phyloP scores from a whole-genome alignment of 2,329 filamentous ascomycete species.

The Claviceps sp. region DNA sequence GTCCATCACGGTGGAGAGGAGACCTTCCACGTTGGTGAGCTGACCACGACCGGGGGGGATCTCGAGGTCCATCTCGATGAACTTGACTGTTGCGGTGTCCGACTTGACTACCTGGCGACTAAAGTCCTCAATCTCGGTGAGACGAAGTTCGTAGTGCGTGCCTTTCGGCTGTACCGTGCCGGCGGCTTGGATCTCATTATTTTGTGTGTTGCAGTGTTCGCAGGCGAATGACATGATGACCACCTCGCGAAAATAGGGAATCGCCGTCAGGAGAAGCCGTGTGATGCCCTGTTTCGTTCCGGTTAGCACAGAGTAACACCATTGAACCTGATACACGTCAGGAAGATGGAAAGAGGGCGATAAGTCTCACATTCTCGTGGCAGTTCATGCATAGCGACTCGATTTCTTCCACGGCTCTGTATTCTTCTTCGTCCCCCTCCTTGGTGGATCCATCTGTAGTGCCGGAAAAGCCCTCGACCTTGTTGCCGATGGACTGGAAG shows the following conservation, averaged over 20 bases:
- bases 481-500: conserved; percentile 50
- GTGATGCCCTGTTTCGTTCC: conserved; percentile 57
- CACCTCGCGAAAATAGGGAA: conserved; percentile 95
- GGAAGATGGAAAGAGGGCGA: background rate
- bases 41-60: conserved; percentile 84
- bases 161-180: conserved; percentile 86
- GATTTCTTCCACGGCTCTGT: conserved; percentile 49
- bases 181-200: conserved; percentile 88
- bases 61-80: conserved; percentile 87
- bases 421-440: conserved; percentile 30
- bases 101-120: conserved; percentile 84
- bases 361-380: conserved; percentile 52
- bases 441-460: conserved; percentile 20
- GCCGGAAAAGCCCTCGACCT: conserved; percentile 39
- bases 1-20: conserved; percentile 63
- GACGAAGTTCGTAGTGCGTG: conserved; percentile 66
- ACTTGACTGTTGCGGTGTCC: conserved; percentile 70
- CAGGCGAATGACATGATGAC: conserved; percentile 96
- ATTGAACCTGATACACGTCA: background rate
- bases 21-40: conserved; percentile 84
- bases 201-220: conserved; percentile 75
- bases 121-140: conserved; percentile 62
- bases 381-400: conserved; percentile 84
- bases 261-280: conserved; percentile 74
- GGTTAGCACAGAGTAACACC: background rate